Evolutionary conservation across 1,139 yeast species (phyloP).

Genomic region (Scheffersomyces titani): DNA sequence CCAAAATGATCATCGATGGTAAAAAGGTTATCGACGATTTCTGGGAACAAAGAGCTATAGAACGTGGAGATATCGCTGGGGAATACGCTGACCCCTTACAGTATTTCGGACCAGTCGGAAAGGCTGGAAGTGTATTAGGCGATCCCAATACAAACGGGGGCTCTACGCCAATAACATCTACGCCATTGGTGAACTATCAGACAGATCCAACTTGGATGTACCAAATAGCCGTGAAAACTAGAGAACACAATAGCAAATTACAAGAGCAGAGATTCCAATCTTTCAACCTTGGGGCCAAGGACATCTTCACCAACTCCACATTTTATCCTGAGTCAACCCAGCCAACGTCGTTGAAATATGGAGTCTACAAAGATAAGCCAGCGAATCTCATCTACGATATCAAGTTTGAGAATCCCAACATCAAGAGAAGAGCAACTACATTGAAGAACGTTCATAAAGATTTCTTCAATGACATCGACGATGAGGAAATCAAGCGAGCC

Average conservation of each 20-base stretch:
- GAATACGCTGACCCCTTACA: slow-evolving; percentile 80
- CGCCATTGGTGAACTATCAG: slow-evolving; percentile 45
- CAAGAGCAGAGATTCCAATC: slow-evolving; percentile 59
- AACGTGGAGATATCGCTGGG: slow-evolving; percentile 75
- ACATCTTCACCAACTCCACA: slow-evolving; percentile 77
- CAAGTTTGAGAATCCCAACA: slow-evolving; percentile 45
- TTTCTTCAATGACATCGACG: slow-evolving; percentile 56
- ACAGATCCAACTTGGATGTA: slow-evolving; percentile 84
- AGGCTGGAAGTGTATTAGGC: slow-evolving; percentile 8
- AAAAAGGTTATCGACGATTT: slow-evolving; percentile 84
- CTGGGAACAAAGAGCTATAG: slow-evolving; percentile 74
- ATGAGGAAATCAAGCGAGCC: slow-evolving; percentile 57
- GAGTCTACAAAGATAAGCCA: slow-evolving; percentile 22
- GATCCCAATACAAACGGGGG: slow-evolving; percentile 15
- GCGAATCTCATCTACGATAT: slow-evolving; percentile 43
- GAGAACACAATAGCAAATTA: slow-evolving; percentile 65
- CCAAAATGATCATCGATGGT: slow-evolving; percentile 79
- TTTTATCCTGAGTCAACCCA: slow-evolving; percentile 79
- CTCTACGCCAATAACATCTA: slow-evolving; percentile 38
- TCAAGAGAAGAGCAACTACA: slow-evolving; percentile 59
- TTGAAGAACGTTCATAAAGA: slow-evolving; percentile 57
- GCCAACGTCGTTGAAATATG: slow-evolving; percentile 47
- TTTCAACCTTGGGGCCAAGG: slow-evolving; percentile 63
- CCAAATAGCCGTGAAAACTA: slow-evolving; percentile 78
- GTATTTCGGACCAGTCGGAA: slow-evolving; percentile 21